Conservation (phyloP, 2,329 filamentous ascomycete species). For the Penicillium sp. region DNA sequence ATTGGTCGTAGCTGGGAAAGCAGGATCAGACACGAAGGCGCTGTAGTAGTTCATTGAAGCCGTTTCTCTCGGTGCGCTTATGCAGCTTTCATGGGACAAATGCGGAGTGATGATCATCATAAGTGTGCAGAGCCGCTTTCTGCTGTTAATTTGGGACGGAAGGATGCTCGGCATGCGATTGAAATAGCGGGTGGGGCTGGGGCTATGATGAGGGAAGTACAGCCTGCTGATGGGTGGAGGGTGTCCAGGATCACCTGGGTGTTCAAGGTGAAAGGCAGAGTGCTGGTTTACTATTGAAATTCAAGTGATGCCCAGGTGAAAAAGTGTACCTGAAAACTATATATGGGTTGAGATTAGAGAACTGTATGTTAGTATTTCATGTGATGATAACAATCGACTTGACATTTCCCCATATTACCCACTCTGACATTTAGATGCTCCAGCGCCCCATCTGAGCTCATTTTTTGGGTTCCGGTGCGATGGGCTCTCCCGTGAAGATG, state of each 20-base stretch:
- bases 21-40: neutral
- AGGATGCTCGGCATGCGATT: neutral
- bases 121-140: neutral
- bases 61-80: neutral
- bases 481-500: constrained; percentile 13
- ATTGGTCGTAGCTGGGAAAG: neutral
- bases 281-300: constrained; percentile 66
- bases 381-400: neutral
- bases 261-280: constrained; percentile 67
- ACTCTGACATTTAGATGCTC: neutral
- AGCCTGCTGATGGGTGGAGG: constrained; percentile 2
- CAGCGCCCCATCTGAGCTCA: constrained; percentile 15
- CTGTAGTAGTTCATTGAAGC: neutral
- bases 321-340: too few relatives aligned
- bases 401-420: neutral
- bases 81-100: neutral
- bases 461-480: constrained; percentile 9
- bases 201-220: neutral
- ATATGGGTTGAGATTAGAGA: too few relatives aligned
- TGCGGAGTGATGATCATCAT: neutral
- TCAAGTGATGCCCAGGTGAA: neutral
- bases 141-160: neutral
- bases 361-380: neutral
- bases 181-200: neutral
- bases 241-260: constrained; percentile 4